phyloP scores from a whole-genome alignment of 2,329 filamentous ascomycete species.

The Phoma herbarum region DNA sequence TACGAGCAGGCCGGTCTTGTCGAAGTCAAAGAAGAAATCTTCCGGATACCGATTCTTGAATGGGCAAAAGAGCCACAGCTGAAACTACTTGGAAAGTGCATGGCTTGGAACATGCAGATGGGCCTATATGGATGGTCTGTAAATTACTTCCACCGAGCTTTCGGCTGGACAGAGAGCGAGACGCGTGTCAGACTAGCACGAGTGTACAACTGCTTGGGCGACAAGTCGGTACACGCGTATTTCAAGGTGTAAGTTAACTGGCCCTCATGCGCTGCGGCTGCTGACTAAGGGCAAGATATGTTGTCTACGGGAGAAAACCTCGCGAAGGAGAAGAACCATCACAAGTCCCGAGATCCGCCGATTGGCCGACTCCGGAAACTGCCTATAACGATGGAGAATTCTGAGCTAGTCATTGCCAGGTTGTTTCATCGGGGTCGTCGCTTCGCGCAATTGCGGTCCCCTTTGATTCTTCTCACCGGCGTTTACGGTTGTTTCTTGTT shows the following conservation, averaged over 20 bases:
- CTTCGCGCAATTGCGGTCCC: background rate
- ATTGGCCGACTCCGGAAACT: conserved; percentile 29
- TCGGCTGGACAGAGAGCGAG: conserved; percentile 56
- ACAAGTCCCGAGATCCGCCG: conserved; percentile 27
- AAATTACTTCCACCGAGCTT: conserved; percentile 53
- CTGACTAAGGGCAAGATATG: conserved; percentile 30
- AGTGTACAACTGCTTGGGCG: conserved; percentile 51
- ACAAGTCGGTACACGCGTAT: conserved; percentile 54
- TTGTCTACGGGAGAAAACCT: conserved; percentile 43
- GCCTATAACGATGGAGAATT: conserved; percentile 20
- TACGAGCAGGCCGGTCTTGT: conserved; percentile 66
- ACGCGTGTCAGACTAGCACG: conserved; percentile 57
- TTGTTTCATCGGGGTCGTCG: background rate
- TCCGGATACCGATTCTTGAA: conserved; percentile 62
- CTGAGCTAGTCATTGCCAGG: background rate
- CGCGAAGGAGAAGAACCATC: conserved; percentile 27
- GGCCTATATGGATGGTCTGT: conserved; percentile 57
- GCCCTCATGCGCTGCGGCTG: background rate
- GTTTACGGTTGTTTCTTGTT: conserved; percentile 4
- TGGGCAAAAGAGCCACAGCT: conserved; percentile 61
- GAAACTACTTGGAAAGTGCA: conserved; percentile 61
- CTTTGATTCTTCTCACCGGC: background rate
- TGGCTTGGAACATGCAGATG: conserved; percentile 57
- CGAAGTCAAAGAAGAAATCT: conserved; percentile 62
- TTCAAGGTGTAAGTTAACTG: conserved; percentile 52